A percentile compares a stretch with the other conserved stretches of the same genome.
Conservation (phyloP, 257 asterid species). For the Pogostemon cablin region DNA sequence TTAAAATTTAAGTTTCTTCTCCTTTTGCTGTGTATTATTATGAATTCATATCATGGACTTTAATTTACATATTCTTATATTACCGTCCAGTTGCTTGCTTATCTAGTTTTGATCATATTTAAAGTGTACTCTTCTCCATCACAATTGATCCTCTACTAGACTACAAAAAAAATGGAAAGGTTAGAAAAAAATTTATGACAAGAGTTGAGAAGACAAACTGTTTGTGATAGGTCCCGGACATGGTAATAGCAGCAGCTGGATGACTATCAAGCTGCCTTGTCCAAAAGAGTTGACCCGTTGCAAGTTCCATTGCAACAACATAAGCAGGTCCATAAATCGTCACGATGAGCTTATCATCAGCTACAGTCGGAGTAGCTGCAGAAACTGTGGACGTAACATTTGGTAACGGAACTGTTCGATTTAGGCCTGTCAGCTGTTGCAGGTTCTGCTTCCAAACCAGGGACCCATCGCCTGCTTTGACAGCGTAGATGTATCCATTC, state of each 20-base stretch:
- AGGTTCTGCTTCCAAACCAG: slow-evolving; percentile 49
- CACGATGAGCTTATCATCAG: slow-evolving; percentile 42
- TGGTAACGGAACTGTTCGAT: not conserved
- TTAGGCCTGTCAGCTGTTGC: slow-evolving; percentile 42
- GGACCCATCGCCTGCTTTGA: slow-evolving; percentile 45
- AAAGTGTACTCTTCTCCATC: not conserved
- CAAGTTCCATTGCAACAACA: slow-evolving; percentile 39
- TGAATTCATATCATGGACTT: slow-evolving; percentile 8
- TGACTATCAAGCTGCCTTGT: slow-evolving; percentile 44
- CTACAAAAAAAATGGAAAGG: too few relatives aligned
- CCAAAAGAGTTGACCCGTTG: slow-evolving; percentile 51
- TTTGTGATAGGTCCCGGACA: slow-evolving; percentile 53
- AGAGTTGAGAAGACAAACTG: not conserved
- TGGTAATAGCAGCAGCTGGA: slow-evolving; percentile 47
- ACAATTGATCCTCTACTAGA: not conserved
- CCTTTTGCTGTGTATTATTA: not conserved
- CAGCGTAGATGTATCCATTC: slow-evolving; percentile 56
- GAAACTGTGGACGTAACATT: slow-evolving; percentile 36
- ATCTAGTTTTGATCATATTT: not conserved
- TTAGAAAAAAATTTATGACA: not conserved
- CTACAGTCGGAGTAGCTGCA: slow-evolving; percentile 44
- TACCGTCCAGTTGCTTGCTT: not conserved
- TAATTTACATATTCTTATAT: not conserved
- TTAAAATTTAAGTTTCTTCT: not conserved
- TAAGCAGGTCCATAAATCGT: slow-evolving; percentile 52